Base-by-base conservation (phyloP, 495 filamentous ascomycete genomes). In the Daldinia childiae region DNA sequence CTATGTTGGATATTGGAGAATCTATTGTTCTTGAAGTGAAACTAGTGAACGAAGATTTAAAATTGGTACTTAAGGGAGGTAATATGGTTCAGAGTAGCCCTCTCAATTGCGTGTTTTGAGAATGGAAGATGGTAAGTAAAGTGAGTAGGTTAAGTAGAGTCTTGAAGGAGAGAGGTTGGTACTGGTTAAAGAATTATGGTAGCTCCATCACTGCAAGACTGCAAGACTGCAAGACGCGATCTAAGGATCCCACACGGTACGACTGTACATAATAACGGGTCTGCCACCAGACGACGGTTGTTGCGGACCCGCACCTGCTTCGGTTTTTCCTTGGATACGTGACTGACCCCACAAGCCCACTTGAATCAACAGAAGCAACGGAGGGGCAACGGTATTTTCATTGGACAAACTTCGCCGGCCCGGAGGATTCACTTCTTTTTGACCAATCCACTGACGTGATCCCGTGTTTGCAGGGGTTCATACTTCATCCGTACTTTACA, bases 341-440 rank as follows among this genome's bases (percentile, higher is more conserved):
- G 65, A 73, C 66, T 50, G n/a, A 56, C 43, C 32, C 73, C 69
- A 69, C 74, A 45, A 38, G 45, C 69, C 66, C 62, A 72, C 72
- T 74, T 75, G 24, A 58, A 62, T 81, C 81, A 85, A 85, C 83
- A 85, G 67, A 66, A 70, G 79, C 81, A 83, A 85, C 83, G 61
- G 76, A 80, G 71, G 77, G 73, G 83, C 83, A 85, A 85, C 82
- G 75, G 58, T 9, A 0, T 19, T 62, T 64, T 77, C 62, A 84
- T 85, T 85, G 84, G 83, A 41, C 39, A 11, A 48, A 34, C 59
- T 29, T 38, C 41, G 36, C 26, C 64, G 36, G 19, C 50, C 32
- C 17, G 50, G 69, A 61, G 65, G 65, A 64, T 45, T 64, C n/a
- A 11, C 32, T 38, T 48, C 55, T 30, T 48, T 27, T 61, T 27